These are phyloP conservation scores for Actinomortierella ambigua DNA, from an alignment of 371 early-diverging fungal species.

Conservation along the genomic window DNA sequence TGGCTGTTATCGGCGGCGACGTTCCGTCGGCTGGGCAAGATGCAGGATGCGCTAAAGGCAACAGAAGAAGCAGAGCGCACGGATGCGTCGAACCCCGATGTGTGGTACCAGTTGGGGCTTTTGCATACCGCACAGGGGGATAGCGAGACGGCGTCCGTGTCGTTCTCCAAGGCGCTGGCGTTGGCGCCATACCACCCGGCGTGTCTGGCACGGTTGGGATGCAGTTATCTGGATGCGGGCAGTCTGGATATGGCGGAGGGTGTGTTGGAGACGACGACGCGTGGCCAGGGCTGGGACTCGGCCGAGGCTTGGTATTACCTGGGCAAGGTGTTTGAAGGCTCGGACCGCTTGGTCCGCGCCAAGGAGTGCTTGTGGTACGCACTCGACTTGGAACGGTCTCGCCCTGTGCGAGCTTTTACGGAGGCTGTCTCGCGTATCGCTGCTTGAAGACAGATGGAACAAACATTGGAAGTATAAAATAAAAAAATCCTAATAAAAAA, in stretches of 20 bases:
- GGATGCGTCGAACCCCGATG: constrained; percentile 57
- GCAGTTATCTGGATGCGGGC: constrained; percentile 49
- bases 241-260: constrained; percentile 62
- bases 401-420: constrained; percentile 66
- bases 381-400: constrained; percentile 68
- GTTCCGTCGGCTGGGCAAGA: constrained; percentile 58
- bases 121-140: constrained; percentile 50
- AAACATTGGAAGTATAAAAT: too few relatives aligned
- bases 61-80: constrained; percentile 69
- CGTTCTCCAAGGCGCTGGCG: constrained; percentile 59
- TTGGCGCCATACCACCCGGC: constrained; percentile 54
- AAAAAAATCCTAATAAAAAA: too few relatives aligned
- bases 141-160: constrained; percentile 52
- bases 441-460: too few relatives aligned
- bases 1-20: constrained; percentile 71
- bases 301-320: constrained; percentile 71
- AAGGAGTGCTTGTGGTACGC: constrained; percentile 75
- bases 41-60: constrained; percentile 69
- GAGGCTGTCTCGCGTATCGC: constrained; percentile 17
- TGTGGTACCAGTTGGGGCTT: constrained; percentile 67
- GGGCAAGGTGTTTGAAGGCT: constrained; percentile 57
- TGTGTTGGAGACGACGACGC: constrained; percentile 55
- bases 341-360: constrained; percentile 58
- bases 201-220: constrained; percentile 53
- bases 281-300: constrained; percentile 65